Evolutionary conservation across 352 stramenopile species (phyloP), one percentile per base, ranked within the genome.

Genomic region (Chrysophaeum taylorii): DNA sequence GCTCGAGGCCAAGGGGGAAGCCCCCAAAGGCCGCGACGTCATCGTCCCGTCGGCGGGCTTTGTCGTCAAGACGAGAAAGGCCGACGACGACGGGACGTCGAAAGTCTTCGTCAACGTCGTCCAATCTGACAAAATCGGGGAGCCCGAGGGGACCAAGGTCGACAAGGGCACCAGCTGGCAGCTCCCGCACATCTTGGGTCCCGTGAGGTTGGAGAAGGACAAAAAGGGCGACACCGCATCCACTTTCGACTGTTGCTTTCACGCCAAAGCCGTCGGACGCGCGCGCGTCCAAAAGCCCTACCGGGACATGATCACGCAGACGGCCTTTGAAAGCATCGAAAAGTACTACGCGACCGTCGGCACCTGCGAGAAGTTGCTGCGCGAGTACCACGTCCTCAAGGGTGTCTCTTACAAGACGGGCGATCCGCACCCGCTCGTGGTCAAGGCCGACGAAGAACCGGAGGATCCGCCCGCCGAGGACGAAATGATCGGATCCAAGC

Each of bases 51-150:
- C 69, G 45, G 76, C 86, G 1, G 88, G 87, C 7, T 96, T 96
- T 67, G 89, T 96, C 27, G 79, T 96, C 68, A 97, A 97, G 76
- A 64, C 79, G 68, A 39, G 52, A 48, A 68, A 63, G 62, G n/a
- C 18, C 33, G 31, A 70, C 7, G 31, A 39, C 27, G 63, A 73
- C 16, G 48, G 50, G 25, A 69, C 69, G 31, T 73, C 71, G 29
- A 95, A 95, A 75, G 43, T 95, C n/a, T 97, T 97, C 75, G 75
- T 96, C 60, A 97, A 97, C 75, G 79, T 96, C 2, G 94, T 92
- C 54, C 85, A 83, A 54, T 89, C 82, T 29, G 84, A 90, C 33
- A 85, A 92, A 76, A 74, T 96, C 18, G 80, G 86, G 54, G 75
- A 85, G 42, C 87, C 89, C 43, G 68, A 18, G 33, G 36, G 76